These are phyloP conservation scores for Rhododendron vialii DNA, from an alignment of 148 eudicot species.

Conservation along the genomic window DNA sequence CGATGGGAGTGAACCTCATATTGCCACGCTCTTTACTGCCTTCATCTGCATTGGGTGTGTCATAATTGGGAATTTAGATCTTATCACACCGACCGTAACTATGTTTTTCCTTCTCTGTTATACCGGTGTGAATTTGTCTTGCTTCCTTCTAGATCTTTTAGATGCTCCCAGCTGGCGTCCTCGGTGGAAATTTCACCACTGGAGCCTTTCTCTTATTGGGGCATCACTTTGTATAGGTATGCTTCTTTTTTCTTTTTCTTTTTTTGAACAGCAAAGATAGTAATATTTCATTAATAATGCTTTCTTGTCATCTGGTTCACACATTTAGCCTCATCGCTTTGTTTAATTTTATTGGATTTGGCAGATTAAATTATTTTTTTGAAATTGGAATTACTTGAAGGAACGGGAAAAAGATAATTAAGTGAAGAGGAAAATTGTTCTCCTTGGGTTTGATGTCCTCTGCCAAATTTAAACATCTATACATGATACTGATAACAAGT, in stretches of 20 bases:
- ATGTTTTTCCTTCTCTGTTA: constrained; percentile 97
- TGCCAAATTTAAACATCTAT: neutral
- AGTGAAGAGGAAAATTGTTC: neutral
- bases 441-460: neutral
- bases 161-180: constrained; percentile 99
- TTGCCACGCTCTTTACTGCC: constrained; percentile 94
- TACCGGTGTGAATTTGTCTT: constrained; percentile 95
- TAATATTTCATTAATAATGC: constrained; percentile 1
- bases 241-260: neutral
- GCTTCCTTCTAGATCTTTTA: constrained; percentile 94
- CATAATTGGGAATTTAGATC: constrained; percentile 93
- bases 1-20: constrained; percentile 83
- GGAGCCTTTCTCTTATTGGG: constrained; percentile 99
- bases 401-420: neutral
- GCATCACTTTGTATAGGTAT: constrained; percentile 86
- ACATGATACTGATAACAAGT: neutral
- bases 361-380: neutral
- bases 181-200: constrained; percentile 98
- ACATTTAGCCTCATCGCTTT: neutral
- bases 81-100: constrained; percentile 88
- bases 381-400: neutral
- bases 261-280: no score
- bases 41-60: constrained; percentile 93
- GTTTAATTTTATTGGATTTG: neutral
- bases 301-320: constrained; percentile 10